Conservation (phyloP, 345 rosid genomes). For the Sisymbrium altissimum region DNA sequence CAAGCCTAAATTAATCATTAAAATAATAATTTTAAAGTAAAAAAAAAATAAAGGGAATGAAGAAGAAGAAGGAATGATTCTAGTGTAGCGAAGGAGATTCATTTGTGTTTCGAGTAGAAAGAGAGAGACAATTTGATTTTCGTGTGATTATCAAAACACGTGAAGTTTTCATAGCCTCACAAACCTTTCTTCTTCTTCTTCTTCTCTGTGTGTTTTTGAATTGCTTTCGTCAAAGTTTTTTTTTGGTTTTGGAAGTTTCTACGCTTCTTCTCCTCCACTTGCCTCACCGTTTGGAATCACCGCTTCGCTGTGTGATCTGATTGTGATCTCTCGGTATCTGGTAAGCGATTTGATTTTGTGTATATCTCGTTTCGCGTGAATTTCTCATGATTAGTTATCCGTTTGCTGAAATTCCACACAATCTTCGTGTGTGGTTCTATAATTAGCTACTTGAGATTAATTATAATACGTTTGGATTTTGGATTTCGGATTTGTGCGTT, state of each 20-base stretch:
- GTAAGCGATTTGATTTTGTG: slow-evolving; percentile 14
- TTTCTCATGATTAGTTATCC: slow-evolving; percentile 1
- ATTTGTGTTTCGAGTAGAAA: slow-evolving; percentile 9
- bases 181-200: not conserved
- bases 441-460: not conserved
- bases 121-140: no score
- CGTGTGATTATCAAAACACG: no score
- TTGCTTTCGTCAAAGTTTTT: not conserved
- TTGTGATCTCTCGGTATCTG: slow-evolving; percentile 26
- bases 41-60: not conserved
- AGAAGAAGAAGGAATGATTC: slow-evolving; percentile 29
- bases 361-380: not conserved
- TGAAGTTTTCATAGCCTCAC: no score
- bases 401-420: not conserved
- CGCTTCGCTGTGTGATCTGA: slow-evolving; percentile 19
- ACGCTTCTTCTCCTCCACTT: slow-evolving; percentile 4
- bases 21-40: not conserved
- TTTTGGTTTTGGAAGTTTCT: not conserved
- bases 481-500: not conserved
- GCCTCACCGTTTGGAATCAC: not conserved
- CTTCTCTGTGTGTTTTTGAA: not conserved
- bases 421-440: not conserved
- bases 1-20: slow-evolving; percentile 1
- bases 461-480: not conserved
- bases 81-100: slow-evolving; percentile 8